phyloP scores from a whole-genome alignment of 805 yeast genomes.

The Saccharomycopsis sp. region DNA sequence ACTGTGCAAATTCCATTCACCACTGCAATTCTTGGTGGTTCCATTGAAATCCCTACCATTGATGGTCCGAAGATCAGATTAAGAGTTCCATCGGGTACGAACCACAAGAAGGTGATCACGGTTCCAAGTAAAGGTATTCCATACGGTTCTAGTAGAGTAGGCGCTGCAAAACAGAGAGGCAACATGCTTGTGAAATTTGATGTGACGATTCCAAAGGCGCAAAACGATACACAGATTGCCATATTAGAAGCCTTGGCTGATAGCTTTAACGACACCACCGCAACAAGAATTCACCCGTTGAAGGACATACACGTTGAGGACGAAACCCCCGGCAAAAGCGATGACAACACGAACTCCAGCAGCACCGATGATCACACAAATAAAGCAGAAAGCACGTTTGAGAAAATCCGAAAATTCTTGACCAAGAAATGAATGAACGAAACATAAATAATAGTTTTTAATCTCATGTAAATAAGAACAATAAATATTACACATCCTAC shows the following conservation, averaged over 20 bases:
- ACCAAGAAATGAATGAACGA: conserved; percentile 3
- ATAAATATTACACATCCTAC: too few relatives aligned
- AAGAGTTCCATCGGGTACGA: conserved; percentile 79
- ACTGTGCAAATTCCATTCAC: conserved; percentile 75
- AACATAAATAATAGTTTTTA: too few relatives aligned
- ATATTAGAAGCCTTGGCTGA: conserved; percentile 92
- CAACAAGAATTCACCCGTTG: conserved; percentile 56
- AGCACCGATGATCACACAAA: not conserved
- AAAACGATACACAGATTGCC: conserved; percentile 77
- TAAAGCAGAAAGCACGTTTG: conserved; percentile 16
- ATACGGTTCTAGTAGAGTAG: conserved; percentile 27
- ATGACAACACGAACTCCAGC: not conserved
- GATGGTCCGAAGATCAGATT: conserved; percentile 70
- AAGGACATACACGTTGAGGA: conserved; percentile 21
- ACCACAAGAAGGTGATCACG: conserved; percentile 59
- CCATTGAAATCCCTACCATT: conserved; percentile 81
- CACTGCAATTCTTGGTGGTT: conserved; percentile 95
- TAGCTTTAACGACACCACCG: conserved; percentile 69
- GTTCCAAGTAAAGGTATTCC: conserved; percentile 90
- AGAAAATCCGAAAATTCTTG: conserved; percentile 18
- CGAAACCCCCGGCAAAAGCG: too few relatives aligned
- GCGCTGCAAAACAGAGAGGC: conserved; percentile 54
- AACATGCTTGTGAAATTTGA: conserved; percentile 67
- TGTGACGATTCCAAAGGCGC: conserved; percentile 65
- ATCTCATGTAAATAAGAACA: too few relatives aligned